Evolutionary conservation across 768 basidiomycete species (phyloP).

Genomic region (Mycena metata): DNA sequence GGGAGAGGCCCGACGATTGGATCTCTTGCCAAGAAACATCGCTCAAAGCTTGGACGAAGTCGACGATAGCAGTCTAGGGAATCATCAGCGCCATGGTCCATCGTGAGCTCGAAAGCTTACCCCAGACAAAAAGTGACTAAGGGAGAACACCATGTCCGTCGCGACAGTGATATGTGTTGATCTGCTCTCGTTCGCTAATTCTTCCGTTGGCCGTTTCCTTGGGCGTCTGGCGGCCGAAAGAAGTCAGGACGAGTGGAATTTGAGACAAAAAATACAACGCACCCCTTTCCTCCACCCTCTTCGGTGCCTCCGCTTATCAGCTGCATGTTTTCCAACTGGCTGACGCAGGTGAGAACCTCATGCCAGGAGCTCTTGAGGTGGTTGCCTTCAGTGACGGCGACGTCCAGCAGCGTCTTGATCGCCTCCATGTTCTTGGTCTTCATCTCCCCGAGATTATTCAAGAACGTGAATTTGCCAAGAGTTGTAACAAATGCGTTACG

Average conservation of each 20-base stretch:
- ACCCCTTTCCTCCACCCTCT: constrained; percentile 89
- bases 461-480: constrained; percentile 95
- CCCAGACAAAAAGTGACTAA: constrained; percentile 94
- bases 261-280: constrained; percentile 42
- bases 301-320: constrained; percentile 94
- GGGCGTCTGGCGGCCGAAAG: constrained; percentile 50
- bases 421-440: constrained; percentile 99
- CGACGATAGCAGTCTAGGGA: constrained; percentile 91
- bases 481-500: constrained; percentile 99
- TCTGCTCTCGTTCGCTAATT: constrained; percentile 95
- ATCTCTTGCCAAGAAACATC: constrained; percentile 99
- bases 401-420: constrained; percentile 93
- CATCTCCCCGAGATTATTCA: constrained; percentile 99
- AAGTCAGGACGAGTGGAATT: constrained; percentile 28
- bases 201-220: constrained; percentile 86
- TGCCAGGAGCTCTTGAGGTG: constrained; percentile 96
- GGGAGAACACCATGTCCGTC: constrained; percentile 98
- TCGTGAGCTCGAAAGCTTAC: constrained; percentile 62
- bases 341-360: constrained; percentile 96
- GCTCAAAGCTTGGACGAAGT: constrained; percentile 95
- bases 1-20: constrained; percentile 94
- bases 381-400: constrained; percentile 97
- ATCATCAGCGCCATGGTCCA: constrained; percentile 15
- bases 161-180: constrained; percentile 99
- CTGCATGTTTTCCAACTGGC: constrained; percentile 99